phyloP scores from a whole-genome alignment of 805 yeast genomes.

The Lachancea mirantina region DNA sequence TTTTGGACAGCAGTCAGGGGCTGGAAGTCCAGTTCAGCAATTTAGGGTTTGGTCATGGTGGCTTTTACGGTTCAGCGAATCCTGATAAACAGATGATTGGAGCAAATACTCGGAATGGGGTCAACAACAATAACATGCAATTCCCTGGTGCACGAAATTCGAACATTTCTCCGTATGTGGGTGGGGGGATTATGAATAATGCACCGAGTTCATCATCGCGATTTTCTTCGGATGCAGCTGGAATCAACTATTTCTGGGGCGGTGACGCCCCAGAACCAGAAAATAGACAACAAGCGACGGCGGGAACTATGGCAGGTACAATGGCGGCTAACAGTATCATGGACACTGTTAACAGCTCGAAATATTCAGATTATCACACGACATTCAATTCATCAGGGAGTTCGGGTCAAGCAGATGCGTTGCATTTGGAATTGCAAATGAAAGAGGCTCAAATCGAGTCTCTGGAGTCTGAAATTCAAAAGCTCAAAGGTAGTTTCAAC shows the following conservation, averaged over 20 bases:
- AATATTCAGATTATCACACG: slow-evolving; percentile 10
- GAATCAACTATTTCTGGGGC: slow-evolving; percentile 5
- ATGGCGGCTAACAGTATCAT: slow-evolving; percentile 7
- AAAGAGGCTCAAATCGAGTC: slow-evolving; percentile 47
- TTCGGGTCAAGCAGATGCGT: slow-evolving; percentile 29
- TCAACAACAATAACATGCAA: no score
- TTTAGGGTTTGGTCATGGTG: slow-evolving; percentile 5
- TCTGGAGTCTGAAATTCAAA: slow-evolving; percentile 39
- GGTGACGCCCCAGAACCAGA: no score
- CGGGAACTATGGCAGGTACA: slow-evolving; percentile 6
- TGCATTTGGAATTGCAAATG: slow-evolving; percentile 45
- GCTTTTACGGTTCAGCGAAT: slow-evolving; percentile 1
- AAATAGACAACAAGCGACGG: slow-evolving; percentile 5
- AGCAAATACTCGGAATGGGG: slow-evolving; percentile 1
- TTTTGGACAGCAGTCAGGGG: slow-evolving; percentile 1
- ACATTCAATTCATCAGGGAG: slow-evolving; percentile 8
- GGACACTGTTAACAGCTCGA: slow-evolving; percentile 8
- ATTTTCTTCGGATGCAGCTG: no score
- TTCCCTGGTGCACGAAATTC: no score
- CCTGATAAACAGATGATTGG: slow-evolving; percentile 5
- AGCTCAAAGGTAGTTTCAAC: slow-evolving; percentile 29
- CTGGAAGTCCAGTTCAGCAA: slow-evolving; percentile 9
- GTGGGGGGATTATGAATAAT: no score
- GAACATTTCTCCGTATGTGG: no score
- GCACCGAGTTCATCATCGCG: no score